Evolutionary conservation across 192 early-diverging fungal genomes (phyloP), one percentile per base, ranked within the genome.

Genomic region (Coemansia sp.): DNA sequence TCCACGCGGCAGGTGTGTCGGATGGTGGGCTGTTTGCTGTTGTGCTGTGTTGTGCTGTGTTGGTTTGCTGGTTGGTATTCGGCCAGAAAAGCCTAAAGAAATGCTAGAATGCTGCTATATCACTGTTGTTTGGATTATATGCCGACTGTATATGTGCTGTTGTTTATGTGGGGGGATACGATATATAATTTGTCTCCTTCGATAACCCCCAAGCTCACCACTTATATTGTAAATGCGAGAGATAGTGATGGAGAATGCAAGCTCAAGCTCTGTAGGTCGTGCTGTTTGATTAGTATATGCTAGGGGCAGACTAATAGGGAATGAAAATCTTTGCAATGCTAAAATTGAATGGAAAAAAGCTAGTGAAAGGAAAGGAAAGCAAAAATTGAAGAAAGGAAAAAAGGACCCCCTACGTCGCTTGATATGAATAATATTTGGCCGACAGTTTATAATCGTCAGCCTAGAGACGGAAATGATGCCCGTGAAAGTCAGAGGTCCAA

Each of bases 31-130:
- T 12, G 44, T 9, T 45, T 9, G 44, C 13, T 45, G 44, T 45
- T 5, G 44, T 9, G 44, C 1, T 14, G 12, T 20, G 20, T 20
- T 20, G 10, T 45, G 8, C 5, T 45, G 0, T 12, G 44, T 9
- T 9, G 44, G 5, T 45, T 45, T 45, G 44, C 44, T 45, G 44
- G 44, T 14, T 32, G 32, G 32, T 45, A 45, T 45, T 14, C 13
- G 12, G n/a, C 48, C 46, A 49, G 16, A 49, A 2, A 49, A 16
- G 58, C 57, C 59, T 48, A 57, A 67, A 62, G 48, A 37, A 49
- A 46, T 48, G n/a, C 46, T 32, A 42, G 20, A 40, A 46, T 49
- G 44, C 20, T 22, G 14, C 46, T n/a, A 49, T n/a, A 17, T n/a
- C 46, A 49, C 46, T 14, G 46, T 6, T 49, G 13, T 16, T 49